These are phyloP conservation scores for Populus nigra DNA, from an alignment of 345 rosid genomes.

Conservation along the genomic window DNA sequence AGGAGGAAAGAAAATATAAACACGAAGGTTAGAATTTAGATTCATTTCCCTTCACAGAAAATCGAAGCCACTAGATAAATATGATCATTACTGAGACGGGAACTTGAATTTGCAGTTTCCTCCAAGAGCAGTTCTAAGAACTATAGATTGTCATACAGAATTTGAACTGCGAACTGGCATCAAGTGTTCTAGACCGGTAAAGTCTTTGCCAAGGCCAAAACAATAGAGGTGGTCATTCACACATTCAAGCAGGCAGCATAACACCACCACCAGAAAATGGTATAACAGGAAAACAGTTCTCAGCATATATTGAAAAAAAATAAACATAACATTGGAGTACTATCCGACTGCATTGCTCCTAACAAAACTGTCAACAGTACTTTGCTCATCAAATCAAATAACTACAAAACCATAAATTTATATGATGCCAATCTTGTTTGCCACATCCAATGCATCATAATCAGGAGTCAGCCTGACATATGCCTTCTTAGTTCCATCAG, in stretches of 20 bases:
- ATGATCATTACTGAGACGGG: background rate
- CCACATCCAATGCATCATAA: slow-evolving; percentile 50
- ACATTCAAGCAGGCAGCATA: background rate
- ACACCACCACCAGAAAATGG: background rate
- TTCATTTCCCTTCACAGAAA: no score
- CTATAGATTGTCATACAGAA: background rate
- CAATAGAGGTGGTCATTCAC: background rate
- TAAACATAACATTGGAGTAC: slow-evolving; percentile 10
- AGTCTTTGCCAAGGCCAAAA: background rate
- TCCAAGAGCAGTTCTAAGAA: background rate
- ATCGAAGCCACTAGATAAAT: background rate
- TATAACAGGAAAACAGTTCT: background rate
- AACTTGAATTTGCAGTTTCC: background rate
- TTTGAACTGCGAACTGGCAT: background rate
- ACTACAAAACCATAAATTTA: slow-evolving; percentile 7
- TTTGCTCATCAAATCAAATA: background rate
- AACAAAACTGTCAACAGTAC: slow-evolving; percentile 18
- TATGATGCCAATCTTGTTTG: slow-evolving; percentile 30
- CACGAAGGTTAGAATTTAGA: no score
- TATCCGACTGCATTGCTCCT: slow-evolving; percentile 17
- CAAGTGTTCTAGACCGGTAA: background rate
- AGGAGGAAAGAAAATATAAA: no score
- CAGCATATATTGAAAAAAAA: slow-evolving; percentile 8
- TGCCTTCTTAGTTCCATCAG: slow-evolving; percentile 77
- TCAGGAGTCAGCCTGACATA: slow-evolving; percentile 69